Conservation (phyloP, 1,139 yeast genomes). For the Nakaseomyces sp. region DNA sequence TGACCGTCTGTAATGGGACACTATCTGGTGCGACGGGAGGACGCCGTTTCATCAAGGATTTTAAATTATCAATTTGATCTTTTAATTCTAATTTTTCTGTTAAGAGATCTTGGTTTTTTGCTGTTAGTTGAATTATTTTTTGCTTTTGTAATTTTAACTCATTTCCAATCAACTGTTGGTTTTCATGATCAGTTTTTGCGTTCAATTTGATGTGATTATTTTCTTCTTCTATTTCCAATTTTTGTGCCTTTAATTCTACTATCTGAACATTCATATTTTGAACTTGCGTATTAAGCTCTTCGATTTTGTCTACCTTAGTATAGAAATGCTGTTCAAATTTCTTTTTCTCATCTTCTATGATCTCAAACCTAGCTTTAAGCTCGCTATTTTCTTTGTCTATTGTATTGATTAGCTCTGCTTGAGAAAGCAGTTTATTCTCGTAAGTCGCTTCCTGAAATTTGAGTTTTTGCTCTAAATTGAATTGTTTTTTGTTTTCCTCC, state of each 20-base stretch:
- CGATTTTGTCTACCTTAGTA: slow-evolving; percentile 16
- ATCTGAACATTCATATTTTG: slow-evolving; percentile 28
- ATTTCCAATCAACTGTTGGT: slow-evolving; percentile 15
- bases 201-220: slow-evolving; percentile 19
- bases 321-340: slow-evolving; percentile 14
- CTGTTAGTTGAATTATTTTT: slow-evolving; percentile 16
- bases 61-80: slow-evolving; percentile 18
- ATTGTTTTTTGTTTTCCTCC: slow-evolving; percentile 10
- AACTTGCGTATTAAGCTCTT: slow-evolving; percentile 23
- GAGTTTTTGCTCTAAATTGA: slow-evolving; percentile 1
- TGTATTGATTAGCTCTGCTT: slow-evolving; percentile 19
- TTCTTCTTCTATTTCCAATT: slow-evolving; percentile 28
- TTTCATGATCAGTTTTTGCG: slow-evolving; percentile 15
- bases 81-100: slow-evolving; percentile 24
- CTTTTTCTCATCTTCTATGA: slow-evolving; percentile 17
- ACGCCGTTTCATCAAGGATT: slow-evolving; percentile 6
- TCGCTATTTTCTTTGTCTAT: slow-evolving; percentile 21
- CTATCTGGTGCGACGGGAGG: background rate
- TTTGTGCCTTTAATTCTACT: slow-evolving; percentile 28
- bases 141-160: slow-evolving; percentile 20
- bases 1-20: too few relatives aligned
- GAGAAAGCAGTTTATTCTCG: slow-evolving; percentile 27
- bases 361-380: slow-evolving; percentile 16
- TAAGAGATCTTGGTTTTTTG: slow-evolving; percentile 20
- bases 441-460: slow-evolving; percentile 14